Evolutionary conservation across 108 stramenopile species (phyloP).

Genomic region (Pseudonitzschia multiseries): DNA sequence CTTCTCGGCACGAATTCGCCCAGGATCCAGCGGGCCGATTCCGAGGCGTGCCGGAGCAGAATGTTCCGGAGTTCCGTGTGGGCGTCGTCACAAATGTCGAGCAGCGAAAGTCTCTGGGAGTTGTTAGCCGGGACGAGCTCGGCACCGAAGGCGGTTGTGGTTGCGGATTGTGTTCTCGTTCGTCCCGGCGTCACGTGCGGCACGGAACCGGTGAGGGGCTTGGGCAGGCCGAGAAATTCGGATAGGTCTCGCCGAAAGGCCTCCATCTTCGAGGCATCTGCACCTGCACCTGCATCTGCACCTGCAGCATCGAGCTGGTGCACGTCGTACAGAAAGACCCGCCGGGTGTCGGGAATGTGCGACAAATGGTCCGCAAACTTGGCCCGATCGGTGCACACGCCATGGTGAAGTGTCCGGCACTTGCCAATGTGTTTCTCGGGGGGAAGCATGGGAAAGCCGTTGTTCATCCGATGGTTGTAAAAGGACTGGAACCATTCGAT

Average conservation of each 20-base stretch:
- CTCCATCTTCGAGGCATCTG: not conserved
- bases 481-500: constrained; percentile 74
- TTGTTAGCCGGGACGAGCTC: no score
- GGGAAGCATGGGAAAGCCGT: constrained; percentile 51
- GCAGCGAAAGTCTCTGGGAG: not conserved
- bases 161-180: no score
- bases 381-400: constrained; percentile 66
- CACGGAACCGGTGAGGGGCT: constrained; percentile 30
- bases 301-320: constrained; percentile 30
- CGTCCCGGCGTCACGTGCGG: constrained; percentile 30
- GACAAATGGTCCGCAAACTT: constrained; percentile 47
- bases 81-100: constrained; percentile 56
- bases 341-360: constrained; percentile 23
- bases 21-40: constrained; percentile 48
- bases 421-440: constrained; percentile 34
- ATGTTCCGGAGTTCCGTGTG: constrained; percentile 34
- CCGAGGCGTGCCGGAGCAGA: constrained; percentile 31
- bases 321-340: constrained; percentile 49
- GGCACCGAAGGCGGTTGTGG: no score
- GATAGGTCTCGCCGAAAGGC: constrained; percentile 40
- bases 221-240: constrained; percentile 39
- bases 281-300: no score
- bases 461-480: constrained; percentile 74
- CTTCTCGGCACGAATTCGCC: constrained; percentile 46
- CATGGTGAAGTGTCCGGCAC: constrained; percentile 30